Conservation (phyloP, 2,329 filamentous ascomycete genomes). For the Alternaria ventricosa region DNA sequence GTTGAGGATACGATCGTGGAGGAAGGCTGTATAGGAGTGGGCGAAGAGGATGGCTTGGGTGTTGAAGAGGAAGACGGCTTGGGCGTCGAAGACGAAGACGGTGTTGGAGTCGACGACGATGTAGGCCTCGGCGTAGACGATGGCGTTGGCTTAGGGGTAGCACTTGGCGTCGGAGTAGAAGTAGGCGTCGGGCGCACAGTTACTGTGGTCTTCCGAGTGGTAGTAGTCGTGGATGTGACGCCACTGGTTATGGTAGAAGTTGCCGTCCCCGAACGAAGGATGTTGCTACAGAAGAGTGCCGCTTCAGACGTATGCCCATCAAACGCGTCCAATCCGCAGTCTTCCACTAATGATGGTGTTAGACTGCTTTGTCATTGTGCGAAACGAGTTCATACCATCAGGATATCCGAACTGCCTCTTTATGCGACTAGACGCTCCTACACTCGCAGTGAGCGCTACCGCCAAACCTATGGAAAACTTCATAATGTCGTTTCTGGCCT, state of each 20-base stretch:
- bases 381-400: constrained; percentile 27
- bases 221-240: constrained; percentile 27
- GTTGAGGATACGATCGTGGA: constrained; percentile 20
- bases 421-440: constrained; percentile 26
- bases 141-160: constrained; percentile 19
- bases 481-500: constrained; percentile 26
- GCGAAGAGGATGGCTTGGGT: constrained; percentile 14
- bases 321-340: constrained; percentile 41
- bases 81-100: constrained; percentile 8
- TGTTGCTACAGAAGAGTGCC: constrained; percentile 37
- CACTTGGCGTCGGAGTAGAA: constrained; percentile 4
- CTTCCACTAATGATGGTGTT: constrained; percentile 18
- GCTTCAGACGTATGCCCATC: constrained; percentile 40
- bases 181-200: constrained; percentile 29
- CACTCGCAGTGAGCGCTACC: constrained; percentile 31
- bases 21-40: constrained; percentile 15
- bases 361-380: background rate
- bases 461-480: constrained; percentile 28
- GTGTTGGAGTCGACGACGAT: background rate
- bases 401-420: constrained; percentile 29
- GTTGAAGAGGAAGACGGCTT: constrained; percentile 16
- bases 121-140: constrained; percentile 22
- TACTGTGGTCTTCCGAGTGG: constrained; percentile 27
- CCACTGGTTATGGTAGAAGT: constrained; percentile 32
- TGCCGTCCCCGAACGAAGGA: constrained; percentile 34